These are phyloP conservation scores for Didymellaceae sp. DNA, from an alignment of 2,329 filamentous ascomycete species.

Conservation along the genomic window DNA sequence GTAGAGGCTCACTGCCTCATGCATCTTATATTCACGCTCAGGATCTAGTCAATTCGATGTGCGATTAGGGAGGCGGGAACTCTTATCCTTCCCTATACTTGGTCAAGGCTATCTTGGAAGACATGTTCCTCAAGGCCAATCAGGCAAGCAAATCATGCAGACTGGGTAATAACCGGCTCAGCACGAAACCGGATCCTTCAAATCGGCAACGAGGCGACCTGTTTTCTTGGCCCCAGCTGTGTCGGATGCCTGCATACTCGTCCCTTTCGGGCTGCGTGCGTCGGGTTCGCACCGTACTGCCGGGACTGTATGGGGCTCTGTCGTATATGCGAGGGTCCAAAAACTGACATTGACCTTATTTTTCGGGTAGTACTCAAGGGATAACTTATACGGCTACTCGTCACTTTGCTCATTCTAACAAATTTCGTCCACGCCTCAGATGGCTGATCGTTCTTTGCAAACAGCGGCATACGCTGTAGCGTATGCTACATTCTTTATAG, in stretches of 20 bases:
- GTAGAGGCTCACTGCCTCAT: no score
- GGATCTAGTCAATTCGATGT: no score
- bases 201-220: not conserved
- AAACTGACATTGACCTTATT: not conserved
- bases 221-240: not conserved
- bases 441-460: slow-evolving; percentile 24
- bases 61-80: no score
- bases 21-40: no score
- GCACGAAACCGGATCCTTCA: not conserved
- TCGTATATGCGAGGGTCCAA: not conserved
- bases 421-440: not conserved
- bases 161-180: not conserved
- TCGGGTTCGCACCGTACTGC: not conserved
- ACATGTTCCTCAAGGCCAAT: not conserved
- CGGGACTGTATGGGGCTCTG: not conserved
- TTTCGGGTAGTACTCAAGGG: no score
- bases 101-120: no score
- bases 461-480: slow-evolving; percentile 28
- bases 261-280: not conserved
- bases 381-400: not conserved
- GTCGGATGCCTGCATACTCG: not conserved
- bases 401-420: not conserved
- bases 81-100: no score
- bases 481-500: slow-evolving; percentile 25
- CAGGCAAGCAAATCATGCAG: not conserved